Base-by-base conservation (phyloP, 2,329 filamentous ascomycete species). In the Knufia petricola region DNA sequence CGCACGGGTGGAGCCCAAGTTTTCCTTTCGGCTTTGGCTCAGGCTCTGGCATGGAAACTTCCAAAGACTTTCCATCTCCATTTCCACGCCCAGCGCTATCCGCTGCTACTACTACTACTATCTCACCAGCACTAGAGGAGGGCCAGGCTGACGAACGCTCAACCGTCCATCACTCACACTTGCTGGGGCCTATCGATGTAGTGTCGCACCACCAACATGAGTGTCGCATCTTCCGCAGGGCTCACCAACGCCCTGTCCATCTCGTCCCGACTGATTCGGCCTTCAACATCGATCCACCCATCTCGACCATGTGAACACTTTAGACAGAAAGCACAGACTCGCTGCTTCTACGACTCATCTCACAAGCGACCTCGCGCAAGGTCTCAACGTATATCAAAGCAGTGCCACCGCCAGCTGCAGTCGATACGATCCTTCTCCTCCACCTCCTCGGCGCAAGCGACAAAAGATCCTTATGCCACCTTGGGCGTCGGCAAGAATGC, bases 401-500 rank as follows among this genome's bases (percentile, higher is more conserved):
- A 12, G 4, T 8, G 13, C n/a, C 42, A 2, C 12, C 12, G 13
- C n/a, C 42, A 2, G 19, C 12, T 8, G 17, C 38, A n/a, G 39
- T 28, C 32, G 17, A 45, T 17, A 23, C 46, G 52, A 37, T 43
- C 49, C 13, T 74, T 74, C 52, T 70, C 72, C 52, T 59, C 67
- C 10, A 68, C 66, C 4, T 57, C 65, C 68, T 59, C 70, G 26
- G 85, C 83, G 64, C 81, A 82, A 63, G 78, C 79, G 20, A 83
- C 82, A 38, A 79, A 86, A 64, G 85, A 98, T 61, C 92, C 92
- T 1, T 98, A 98, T 67, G 78, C 81, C 56, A 77, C 85, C 3
- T 81, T 98, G 23, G 92, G 92, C 12, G 87, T 98, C 24, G 74
- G 74, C 60, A 94, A 90, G 65, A 76, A 69, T 53, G 87, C 92